These are phyloP conservation scores for Alternaria panax DNA, from an alignment of 2,329 filamentous ascomycete genomes.

Conservation along the genomic window DNA sequence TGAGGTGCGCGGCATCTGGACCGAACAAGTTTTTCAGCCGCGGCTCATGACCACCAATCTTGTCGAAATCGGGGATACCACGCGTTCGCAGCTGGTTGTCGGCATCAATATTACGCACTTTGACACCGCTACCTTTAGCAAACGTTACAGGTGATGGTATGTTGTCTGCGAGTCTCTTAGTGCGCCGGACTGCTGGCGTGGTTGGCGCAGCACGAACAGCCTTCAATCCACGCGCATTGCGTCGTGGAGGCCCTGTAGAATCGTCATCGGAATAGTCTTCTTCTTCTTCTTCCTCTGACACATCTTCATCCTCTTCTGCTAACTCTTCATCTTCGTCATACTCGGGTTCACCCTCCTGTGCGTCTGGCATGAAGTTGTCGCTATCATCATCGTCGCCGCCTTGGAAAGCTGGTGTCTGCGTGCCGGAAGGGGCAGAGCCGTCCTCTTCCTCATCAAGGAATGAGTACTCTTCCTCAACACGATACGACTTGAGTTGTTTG, in stretches of 20 bases:
- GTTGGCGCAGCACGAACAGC: slow-evolving; percentile 12
- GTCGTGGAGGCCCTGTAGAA: neutral
- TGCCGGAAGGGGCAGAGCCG: slow-evolving; percentile 14
- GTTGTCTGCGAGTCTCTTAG: slow-evolving; percentile 9
- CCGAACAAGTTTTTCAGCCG: slow-evolving; percentile 61
- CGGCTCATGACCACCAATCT: slow-evolving; percentile 45
- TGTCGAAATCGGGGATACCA: slow-evolving; percentile 42
- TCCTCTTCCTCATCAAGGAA: slow-evolving; percentile 35
- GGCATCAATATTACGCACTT: slow-evolving; percentile 19
- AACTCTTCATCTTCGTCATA: slow-evolving; percentile 48
- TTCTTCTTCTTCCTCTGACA: slow-evolving; percentile 21
- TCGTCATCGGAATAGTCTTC: slow-evolving; percentile 27
- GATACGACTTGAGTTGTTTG: slow-evolving; percentile 28
- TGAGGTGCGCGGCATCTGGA: slow-evolving; percentile 58
- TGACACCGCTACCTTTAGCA: slow-evolving; percentile 22
- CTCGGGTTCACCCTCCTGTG: slow-evolving; percentile 34
- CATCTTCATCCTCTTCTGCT: slow-evolving; percentile 25
- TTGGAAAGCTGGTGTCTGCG: slow-evolving; percentile 11
- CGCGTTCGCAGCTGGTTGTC: slow-evolving; percentile 31
- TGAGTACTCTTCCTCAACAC: slow-evolving; percentile 31
- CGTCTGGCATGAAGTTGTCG: slow-evolving; percentile 38
- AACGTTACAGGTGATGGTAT: slow-evolving; percentile 19
- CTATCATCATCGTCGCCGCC: slow-evolving; percentile 26
- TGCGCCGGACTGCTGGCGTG: slow-evolving; percentile 7
- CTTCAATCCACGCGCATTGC: slow-evolving; percentile 14